A percentile compares a stretch with the other conserved stretches of the same genome.
phyloP scores from a whole-genome alignment of 495 filamentous ascomycete species.

The Daldinia concentrica region DNA sequence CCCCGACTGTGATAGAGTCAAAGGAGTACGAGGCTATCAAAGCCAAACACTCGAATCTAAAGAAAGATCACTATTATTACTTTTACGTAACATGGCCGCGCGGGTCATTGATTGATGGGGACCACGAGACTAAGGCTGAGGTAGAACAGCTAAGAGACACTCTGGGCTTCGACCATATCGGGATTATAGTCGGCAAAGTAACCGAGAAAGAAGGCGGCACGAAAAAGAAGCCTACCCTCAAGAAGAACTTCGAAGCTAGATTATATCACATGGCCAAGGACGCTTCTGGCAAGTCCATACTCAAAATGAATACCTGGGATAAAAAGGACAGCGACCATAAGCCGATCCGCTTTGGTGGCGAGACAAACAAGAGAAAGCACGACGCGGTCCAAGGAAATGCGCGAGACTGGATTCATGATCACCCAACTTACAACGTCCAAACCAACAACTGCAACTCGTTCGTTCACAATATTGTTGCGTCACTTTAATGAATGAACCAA shows the following conservation, averaged over 20 bases:
- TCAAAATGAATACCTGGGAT: not conserved
- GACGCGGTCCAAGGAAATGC: conserved; percentile 1
- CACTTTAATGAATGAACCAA: not conserved
- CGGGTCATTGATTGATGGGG: not conserved
- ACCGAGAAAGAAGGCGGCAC: conserved; percentile 22
- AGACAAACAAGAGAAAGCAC: conserved; percentile 14
- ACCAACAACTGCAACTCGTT: conserved; percentile 35
- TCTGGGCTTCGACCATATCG: conserved; percentile 40
- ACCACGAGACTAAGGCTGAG: conserved; percentile 19
- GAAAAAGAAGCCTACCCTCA: conserved; percentile 27
- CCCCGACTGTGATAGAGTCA: conserved; percentile 2
- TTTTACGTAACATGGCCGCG: conserved; percentile 12
- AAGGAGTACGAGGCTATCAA: conserved; percentile 12
- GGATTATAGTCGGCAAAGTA: conserved; percentile 35
- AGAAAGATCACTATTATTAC: conserved; percentile 32
- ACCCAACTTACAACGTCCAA: conserved; percentile 16
- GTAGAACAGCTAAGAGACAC: conserved; percentile 17
- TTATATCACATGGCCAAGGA: conserved; percentile 34
- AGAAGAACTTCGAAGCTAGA: conserved; percentile 22
- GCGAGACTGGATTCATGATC: not conserved
- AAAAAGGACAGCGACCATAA: conserved; percentile 4
- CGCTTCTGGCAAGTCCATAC: not conserved
- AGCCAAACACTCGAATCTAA: conserved; percentile 4
- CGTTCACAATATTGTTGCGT: not conserved
- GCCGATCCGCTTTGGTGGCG: conserved; percentile 1